phyloP scores from a whole-genome alignment of 176 grass and related monocot genomes.

The Raddia guianensis region DNA sequence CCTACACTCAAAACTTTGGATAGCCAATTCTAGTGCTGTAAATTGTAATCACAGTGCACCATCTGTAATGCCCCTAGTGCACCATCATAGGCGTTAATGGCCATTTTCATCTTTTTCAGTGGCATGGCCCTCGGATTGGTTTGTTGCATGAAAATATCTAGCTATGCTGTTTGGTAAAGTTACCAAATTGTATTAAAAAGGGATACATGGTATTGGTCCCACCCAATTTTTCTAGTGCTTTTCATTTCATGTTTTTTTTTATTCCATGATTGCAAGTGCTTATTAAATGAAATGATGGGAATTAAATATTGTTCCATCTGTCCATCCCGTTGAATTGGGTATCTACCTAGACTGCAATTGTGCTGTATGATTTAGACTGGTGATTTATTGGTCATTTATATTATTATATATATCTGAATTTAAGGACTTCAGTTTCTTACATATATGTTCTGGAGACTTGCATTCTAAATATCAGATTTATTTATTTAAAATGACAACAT shows the following conservation, averaged over 20 bases:
- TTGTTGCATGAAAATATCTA: neutral
- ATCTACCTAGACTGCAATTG: neutral
- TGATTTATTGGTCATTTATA: neutral
- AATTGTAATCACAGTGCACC: neutral
- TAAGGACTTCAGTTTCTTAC: neutral
- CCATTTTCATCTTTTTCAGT: neutral
- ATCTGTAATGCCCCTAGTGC: neutral
- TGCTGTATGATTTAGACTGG: neutral
- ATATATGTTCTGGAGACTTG: neutral
- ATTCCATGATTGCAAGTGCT: neutral
- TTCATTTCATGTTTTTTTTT: neutral
- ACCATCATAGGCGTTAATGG: neutral
- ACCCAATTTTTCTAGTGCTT: neutral
- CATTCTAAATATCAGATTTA: neutral
- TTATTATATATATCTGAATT: neutral
- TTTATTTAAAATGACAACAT: neutral
- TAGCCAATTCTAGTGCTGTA: neutral
- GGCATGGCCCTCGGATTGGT: neutral
- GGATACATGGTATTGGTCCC: neutral
- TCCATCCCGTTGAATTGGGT: neutral
- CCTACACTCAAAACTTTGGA: neutral
- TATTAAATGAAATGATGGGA: neutral
- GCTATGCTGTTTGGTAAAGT: neutral
- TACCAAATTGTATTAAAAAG: neutral
- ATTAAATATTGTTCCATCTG: neutral